Base-by-base conservation (phyloP, 495 filamentous ascomycete genomes). In the Achaetomiella virescens region DNA sequence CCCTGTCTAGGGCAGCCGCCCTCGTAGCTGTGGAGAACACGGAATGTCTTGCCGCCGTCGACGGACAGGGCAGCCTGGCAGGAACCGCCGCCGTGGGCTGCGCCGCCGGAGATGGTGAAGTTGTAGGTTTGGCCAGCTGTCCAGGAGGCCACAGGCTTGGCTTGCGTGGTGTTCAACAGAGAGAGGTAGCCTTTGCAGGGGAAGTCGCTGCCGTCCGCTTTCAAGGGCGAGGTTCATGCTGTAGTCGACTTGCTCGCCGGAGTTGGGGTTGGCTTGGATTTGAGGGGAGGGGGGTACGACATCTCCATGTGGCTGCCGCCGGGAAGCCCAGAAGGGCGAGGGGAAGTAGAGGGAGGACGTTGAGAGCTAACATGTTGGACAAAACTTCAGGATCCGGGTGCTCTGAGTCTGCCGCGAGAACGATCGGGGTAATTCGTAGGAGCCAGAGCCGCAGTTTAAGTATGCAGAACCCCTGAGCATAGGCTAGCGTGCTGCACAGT, bases 51-150 rank as follows among this genome's bases (percentile, higher is more conserved):
- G 2, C 81, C 83, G 41, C 76, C 69, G 63, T 88, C 83, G 59
- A 81, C 80, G 11, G 78, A 82, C 15, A 88, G 67, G 0, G 80
- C 74, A 6, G 78, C 71, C 62, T 89, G 85, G 64, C 85, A 88
- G n/a, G 73, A 78, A 1, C 85, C 85, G 36, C 85, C 84, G 31
- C 70, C 71, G 68, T 88, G 85, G 7, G 61, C 54, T 0, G 85
- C 84, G 25, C 70, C 70, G 44, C 84, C 84, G 21, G 59, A 58
- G 48, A 88, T 61, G 12, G 74, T 75, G 65, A 87, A 75, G 57
- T 76, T 73, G 66, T 84, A 79, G 10, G 65, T 58, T n/a, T 65
- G 62, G 41, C 84, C 85, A 0, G 83, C 78, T 1, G 65, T 61
- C 62, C 77, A 86, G 4, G 73, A 78, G 7, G 65, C 74, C 1